Percentiles rank a stretch among this genome's conserved stretches.
Evolutionary conservation across 176 grass and related monocot genomes (phyloP).

Genomic region (Cenchrus americanus): DNA sequence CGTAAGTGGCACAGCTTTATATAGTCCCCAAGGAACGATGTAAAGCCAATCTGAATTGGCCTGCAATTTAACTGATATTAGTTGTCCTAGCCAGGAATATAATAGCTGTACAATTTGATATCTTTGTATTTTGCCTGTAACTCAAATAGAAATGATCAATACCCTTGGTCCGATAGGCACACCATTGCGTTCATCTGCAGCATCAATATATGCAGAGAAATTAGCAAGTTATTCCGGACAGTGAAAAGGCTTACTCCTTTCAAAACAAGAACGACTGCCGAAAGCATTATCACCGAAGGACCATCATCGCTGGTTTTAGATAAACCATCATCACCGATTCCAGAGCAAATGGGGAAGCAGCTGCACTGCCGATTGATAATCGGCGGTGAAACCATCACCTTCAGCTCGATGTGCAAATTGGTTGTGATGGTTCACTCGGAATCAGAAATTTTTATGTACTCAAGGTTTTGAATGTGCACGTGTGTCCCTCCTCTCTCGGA

Average conservation of each 20-base stretch:
- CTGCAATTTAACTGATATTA: constrained; percentile 22
- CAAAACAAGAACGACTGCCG: background rate
- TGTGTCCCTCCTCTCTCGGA: too few species aligned
- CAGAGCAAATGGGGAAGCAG: too few species aligned
- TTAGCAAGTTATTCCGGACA: background rate
- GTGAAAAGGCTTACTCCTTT: background rate
- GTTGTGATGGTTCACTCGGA: too few species aligned
- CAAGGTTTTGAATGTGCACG: too few species aligned
- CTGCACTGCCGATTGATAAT: too few species aligned
- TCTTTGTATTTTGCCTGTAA: background rate
- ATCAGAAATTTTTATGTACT: too few species aligned
- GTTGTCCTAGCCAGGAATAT: background rate
- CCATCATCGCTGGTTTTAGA: too few species aligned
- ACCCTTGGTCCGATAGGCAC: constrained; percentile 63
- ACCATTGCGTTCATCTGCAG: constrained; percentile 63
- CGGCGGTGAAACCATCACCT: too few species aligned
- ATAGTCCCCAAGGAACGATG: constrained; percentile 78
- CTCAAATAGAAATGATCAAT: constrained; percentile 20
- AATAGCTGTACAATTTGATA: background rate
- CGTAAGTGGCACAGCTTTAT: constrained; percentile 70
- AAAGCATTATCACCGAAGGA: too few species aligned
- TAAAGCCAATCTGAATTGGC: constrained; percentile 73
- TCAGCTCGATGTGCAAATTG: too few species aligned
- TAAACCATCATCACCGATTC: too few species aligned
- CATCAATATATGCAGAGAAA: constrained; percentile 13